Conservation (phyloP, 2,329 filamentous ascomycete genomes). For the Aspergillaceae sp. region DNA sequence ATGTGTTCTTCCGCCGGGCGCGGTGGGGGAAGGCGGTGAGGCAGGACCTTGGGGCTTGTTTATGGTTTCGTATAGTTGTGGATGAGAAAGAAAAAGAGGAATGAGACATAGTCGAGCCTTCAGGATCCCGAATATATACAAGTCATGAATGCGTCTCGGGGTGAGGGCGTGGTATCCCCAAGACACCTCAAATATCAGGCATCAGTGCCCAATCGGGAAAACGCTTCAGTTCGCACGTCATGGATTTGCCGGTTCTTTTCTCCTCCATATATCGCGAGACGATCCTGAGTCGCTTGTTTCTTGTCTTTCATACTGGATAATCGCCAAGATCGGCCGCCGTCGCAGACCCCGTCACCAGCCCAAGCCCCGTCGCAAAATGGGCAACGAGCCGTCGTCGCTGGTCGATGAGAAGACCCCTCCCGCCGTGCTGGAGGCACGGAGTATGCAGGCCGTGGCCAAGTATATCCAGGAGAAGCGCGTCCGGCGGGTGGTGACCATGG, state of each 20-base stretch:
- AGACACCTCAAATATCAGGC: no score
- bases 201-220: no score
- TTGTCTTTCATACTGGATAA: background rate
- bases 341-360: constrained; percentile 16
- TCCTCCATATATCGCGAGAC: background rate
- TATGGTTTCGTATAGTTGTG: background rate
- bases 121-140: no score
- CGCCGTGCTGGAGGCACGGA: constrained; percentile 58
- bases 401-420: constrained; percentile 58
- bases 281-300: no score
- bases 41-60: no score
- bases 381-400: constrained; percentile 67
- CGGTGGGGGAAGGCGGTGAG: background rate
- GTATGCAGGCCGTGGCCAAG: constrained; percentile 65
- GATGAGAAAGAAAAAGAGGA: background rate
- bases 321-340: constrained; percentile 15
- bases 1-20: background rate
- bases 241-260: background rate
- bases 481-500: constrained; percentile 71
- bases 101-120: no score
- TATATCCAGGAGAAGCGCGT: constrained; percentile 64
- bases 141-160: no score
- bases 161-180: no score
- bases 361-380: constrained; percentile 50
- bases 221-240: background rate